Evolutionary conservation across 176 grass and related monocot genomes (phyloP), one percentile per base, ranked within the genome.

Genomic region (Guadua angustifolia): DNA sequence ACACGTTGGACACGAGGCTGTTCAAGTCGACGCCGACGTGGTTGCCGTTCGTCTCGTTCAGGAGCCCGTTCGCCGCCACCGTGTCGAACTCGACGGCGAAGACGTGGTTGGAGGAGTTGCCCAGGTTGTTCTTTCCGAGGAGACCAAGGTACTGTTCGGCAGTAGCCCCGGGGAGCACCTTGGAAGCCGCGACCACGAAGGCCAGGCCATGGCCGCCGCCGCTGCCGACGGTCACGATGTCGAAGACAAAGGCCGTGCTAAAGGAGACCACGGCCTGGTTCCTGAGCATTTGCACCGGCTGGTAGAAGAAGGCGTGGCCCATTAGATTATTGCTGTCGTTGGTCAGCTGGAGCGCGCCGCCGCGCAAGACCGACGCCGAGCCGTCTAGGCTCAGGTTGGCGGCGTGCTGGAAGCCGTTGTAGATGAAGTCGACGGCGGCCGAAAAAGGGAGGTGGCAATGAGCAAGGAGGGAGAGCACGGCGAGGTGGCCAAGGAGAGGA

Each of bases 171-270:
- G n/a, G n/a, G n/a, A n/a, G n/a, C n/a, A n/a, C 71, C 78, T 9
- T 22, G 46, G 71, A 72, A 5, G 32, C 26, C 46, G 64, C 61
- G 42, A 84, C 15, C 9, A 75, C 58, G 35, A 77, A 84, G 19
- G 73, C 47, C 7, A 84, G 50, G 72, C 82, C 82, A 7, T 69
- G 33, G 32, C 79, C 84, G 16, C 88, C 79, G 33, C n/a, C 24
- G 29, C 0, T 79, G 1, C 82, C 82, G 13, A 79, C 9, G 2
- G 69, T 71, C 22, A 83, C 42, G 21, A 90, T 90, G 72, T 90
- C 79, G 43, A 90, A 79, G 69, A 87, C 49, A 58, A 90, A 90
- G 17, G 66, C 69, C 69, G 84, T 83, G 72, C 84, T 90, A 71
- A 90, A 90, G 52, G 84, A 83, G 61, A 79, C 39, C 19, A 85